phyloP scores from a whole-genome alignment of 1,139 yeast species.

The Suhomyces coccinellae region DNA sequence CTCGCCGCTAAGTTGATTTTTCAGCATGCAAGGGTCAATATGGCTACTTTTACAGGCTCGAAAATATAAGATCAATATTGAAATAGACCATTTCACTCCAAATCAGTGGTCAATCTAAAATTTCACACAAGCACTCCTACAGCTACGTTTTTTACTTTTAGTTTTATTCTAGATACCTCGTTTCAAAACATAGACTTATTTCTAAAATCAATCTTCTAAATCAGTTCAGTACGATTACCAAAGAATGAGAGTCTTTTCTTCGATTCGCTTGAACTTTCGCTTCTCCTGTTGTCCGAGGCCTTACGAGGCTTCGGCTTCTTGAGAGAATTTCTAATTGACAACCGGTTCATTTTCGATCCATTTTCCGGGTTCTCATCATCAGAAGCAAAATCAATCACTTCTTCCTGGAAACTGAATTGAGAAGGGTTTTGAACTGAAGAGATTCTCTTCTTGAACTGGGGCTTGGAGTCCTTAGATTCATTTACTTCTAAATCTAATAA shows the following conservation, averaged over 20 bases:
- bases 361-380: conserved; percentile 48
- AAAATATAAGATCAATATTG: too few relatives aligned
- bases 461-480: conserved; percentile 16
- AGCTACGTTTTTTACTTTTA: neutral
- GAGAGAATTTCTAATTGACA: conserved; percentile 44
- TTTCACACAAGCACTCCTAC: neutral
- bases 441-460: conserved; percentile 34
- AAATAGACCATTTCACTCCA: too few relatives aligned
- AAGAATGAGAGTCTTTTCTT: conserved; percentile 36
- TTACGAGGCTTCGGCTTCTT: conserved; percentile 37
- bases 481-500: conserved; percentile 35
- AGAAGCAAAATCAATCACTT: conserved; percentile 50
- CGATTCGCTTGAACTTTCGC: conserved; percentile 33
- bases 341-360: conserved; percentile 41
- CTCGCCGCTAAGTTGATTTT: neutral
- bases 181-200: neutral
- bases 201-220: neutral
- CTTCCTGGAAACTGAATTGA: conserved; percentile 41
- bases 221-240: conserved; percentile 15
- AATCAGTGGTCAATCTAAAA: too few relatives aligned
- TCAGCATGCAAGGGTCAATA: too few relatives aligned
- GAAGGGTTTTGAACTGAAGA: conserved; percentile 35
- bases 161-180: neutral
- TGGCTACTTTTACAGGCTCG: neutral
- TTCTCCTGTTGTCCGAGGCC: conserved; percentile 34